Conservation (phyloP, 441 rosid genomes). For the Aquilaria agallochum region DNA sequence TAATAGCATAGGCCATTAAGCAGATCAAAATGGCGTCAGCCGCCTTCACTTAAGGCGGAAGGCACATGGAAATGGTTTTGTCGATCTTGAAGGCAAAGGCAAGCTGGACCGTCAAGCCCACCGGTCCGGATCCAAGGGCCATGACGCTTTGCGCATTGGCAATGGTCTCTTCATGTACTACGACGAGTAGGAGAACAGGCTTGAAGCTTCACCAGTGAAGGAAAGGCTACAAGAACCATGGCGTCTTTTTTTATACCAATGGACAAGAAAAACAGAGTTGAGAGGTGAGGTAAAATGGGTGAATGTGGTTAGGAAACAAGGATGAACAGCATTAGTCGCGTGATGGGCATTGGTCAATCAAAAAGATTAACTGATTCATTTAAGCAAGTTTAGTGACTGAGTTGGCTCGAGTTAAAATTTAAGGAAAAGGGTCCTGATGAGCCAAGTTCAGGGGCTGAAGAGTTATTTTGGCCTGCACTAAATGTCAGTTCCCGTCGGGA, state of each 20-base stretch:
- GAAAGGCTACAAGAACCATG: neutral
- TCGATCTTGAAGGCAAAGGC: neutral
- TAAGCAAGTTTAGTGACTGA: no score
- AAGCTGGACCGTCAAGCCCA: constrained; percentile 16
- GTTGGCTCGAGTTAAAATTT: no score
- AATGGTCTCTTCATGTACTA: neutral
- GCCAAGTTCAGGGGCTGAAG: no score
- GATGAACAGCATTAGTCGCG: no score
- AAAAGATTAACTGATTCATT: no score
- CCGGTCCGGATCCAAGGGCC: constrained; percentile 13
- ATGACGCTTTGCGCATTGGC: constrained; percentile 17
- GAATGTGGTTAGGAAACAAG: no score
- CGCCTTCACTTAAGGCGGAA: constrained; percentile 17
- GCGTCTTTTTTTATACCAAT: constrained; percentile 15
- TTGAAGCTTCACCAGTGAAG: neutral
- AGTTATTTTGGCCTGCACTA: no score
- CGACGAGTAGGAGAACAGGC: constrained; percentile 15
- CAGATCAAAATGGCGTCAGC: constrained; percentile 24
- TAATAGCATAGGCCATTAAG: constrained; percentile 14
- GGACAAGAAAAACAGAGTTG: neutral
- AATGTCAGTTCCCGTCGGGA: no score
- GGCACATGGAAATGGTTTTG: constrained; percentile 21
- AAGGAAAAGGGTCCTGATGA: no score
- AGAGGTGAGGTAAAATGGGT: neutral
- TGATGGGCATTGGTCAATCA: no score